Evolutionary conservation across 352 stramenopile genomes (phyloP), one percentile per base, ranked within the genome.

Genomic region (Phytophthora aleatoria): DNA sequence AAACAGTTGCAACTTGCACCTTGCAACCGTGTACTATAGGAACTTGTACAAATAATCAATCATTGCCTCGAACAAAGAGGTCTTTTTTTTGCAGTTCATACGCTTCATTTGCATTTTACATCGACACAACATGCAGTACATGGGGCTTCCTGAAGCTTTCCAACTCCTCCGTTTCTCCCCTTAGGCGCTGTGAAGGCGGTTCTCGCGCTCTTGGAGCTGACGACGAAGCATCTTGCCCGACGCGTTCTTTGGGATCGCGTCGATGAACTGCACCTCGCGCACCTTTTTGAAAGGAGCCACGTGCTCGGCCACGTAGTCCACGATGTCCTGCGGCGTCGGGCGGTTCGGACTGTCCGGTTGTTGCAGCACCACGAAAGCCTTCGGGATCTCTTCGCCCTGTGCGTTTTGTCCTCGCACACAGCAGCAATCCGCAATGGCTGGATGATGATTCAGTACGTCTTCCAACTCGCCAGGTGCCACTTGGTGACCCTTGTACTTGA

Each of bases 401-500:
- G 78, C 75, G 67, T 97, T 87, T 43, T 75, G 57, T 8, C 76
- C 73, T 11, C 79, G 79, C 27, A 87, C 67, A 38, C 92, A 84
- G 50, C 83, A 90, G 26, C 74, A 87, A 74, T 98, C 94, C 1
- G 79, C 67, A 12, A 98, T 48, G 7, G 72, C 65, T 3, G 77
- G 76, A 65, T 98, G 82, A n/a, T 81, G 79, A 24, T 97, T 84
- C 4, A 98, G 50, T 4, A 98, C 71, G 31, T 93, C 92, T 70
- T 98, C 93, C 35, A 98, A 74, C 67, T 98, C 95, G 0, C 90
- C 92, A 16, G 91, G 93, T 7, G 92, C 88, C 10, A 98, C 78
- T 71, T 95, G 93, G 58, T 94, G 92, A 12, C 91, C 92, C 61
- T 96, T 96, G 58, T 96, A 93, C 77, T 98, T 98, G 75, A 98